Evolutionary conservation across 768 basidiomycete species (phyloP).

Genomic region (Dictyophora rubrovolvata): DNA sequence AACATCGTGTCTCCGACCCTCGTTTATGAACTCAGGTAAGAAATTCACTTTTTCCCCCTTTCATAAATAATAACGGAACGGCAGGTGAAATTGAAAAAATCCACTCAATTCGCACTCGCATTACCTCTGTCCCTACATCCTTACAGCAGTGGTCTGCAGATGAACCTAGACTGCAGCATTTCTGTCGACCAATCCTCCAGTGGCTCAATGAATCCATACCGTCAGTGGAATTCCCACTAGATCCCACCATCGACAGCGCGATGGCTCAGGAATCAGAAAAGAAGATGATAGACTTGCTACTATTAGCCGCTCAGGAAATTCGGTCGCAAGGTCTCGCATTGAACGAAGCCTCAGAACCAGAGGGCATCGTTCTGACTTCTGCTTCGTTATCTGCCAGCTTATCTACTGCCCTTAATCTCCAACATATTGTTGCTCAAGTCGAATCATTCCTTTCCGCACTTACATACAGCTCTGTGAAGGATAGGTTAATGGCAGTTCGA

Average conservation of each 20-base stretch:
- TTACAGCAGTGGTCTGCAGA: constrained; percentile 9
- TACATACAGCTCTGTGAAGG: neutral
- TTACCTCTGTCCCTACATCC: neutral
- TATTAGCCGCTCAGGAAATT: constrained; percentile 57
- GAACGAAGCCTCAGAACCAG: constrained; percentile 13
- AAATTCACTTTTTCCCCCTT: neutral
- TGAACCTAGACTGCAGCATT: constrained; percentile 19
- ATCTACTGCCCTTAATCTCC: constrained; percentile 21
- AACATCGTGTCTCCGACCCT: neutral
- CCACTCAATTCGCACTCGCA: neutral
- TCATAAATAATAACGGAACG: neutral
- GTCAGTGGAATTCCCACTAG: neutral
- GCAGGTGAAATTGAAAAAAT: neutral
- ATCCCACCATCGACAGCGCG: neutral
- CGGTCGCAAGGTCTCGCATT: constrained; percentile 27
- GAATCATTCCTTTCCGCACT: constrained; percentile 15
- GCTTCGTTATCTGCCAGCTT: constrained; percentile 30
- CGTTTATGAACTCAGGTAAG: constrained; percentile 3
- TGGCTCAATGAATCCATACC: constrained; percentile 19
- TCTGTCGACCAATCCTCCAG: constrained; percentile 22
- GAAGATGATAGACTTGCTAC: constrained; percentile 49
- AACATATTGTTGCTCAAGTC: constrained; percentile 32
- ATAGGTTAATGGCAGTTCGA: neutral
- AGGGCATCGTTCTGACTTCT: constrained; percentile 42
- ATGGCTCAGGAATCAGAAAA: constrained; percentile 16